These are phyloP conservation scores for cucumber (Cucumis sativus) DNA, from an alignment of 306 rosid species.

Conservation along the genomic window DNA sequence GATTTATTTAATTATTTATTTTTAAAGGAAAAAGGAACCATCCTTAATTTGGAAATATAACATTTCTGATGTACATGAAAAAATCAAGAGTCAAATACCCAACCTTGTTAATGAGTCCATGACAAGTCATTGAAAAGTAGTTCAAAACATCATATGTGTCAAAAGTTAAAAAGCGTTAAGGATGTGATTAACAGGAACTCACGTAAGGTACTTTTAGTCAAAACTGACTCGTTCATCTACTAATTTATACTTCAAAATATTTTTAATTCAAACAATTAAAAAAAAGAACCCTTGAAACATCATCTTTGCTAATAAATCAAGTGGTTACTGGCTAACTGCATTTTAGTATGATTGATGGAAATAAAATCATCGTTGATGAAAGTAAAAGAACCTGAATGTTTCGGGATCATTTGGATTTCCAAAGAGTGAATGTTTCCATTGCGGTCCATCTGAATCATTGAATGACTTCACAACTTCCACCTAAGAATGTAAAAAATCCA, in stretches of 20 bases:
- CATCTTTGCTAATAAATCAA: not conserved
- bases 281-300: not conserved
- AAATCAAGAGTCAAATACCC: not conserved
- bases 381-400: slow-evolving; percentile 61
- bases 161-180: not conserved
- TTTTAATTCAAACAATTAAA: not conserved
- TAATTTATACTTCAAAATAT: not conserved
- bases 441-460: slow-evolving; percentile 85
- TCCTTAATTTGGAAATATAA: not conserved
- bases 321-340: not conserved
- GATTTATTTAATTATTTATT: not conserved
- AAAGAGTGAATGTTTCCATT: slow-evolving; percentile 83
- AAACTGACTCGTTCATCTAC: not conserved
- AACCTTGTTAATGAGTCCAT: no score
- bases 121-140: not conserved
- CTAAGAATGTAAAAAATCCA: slow-evolving; percentile 29
- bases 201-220: not conserved
- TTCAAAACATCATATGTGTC: not conserved
- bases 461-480: slow-evolving; percentile 84
- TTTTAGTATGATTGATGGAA: not conserved
- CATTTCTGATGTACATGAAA: not conserved
- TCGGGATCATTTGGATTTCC: slow-evolving; percentile 94
- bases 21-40: not conserved
- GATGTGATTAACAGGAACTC: not conserved
- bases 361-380: not conserved